Base-by-base conservation (phyloP, 768 basidiomycete species). In the Termitomyces eurrhizus region DNA sequence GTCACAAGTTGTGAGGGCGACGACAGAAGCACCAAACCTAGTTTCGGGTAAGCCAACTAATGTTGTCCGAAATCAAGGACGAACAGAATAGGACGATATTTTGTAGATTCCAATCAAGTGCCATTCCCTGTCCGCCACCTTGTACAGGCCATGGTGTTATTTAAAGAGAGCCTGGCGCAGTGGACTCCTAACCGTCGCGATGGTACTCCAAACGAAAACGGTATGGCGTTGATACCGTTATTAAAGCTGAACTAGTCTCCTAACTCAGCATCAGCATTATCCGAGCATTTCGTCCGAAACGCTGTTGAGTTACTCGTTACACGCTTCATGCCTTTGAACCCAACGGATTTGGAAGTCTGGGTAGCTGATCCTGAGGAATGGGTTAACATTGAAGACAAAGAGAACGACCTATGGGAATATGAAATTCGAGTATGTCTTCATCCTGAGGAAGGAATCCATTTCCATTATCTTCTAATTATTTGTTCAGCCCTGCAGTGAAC, bases 331-430 rank as follows among this genome's bases (percentile, higher is more conserved):
- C 93, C 92, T 13, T 77, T 99, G 49, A 89, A 89, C 57, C 80
- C 89, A 6, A 75, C 80, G 1, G 96, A 98, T 71, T 79, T 98
- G 11, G 85, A 93, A 64, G 82, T 81, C 5, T 94, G 95, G 92
- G 80, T 88, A 74, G 80, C 82, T 16, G 93, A 95, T 69, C 94
- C 95, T 0, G 96, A 99, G 76, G 92, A 95, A 66, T 99, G 94
- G 93, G 83, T 96, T 12, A 92, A 93, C 61, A 73, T 85, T 11
- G 94, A 98, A 72, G 93, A 93, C 60, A 88, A 87, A 64, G 93
- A 94, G 64, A 90, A 86, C 46, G 94, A 95, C 42, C 86, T 91
- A 59, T 98, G 95, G 95, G 89, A 95, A 66, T 98, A 83, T 67
- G 93, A 96, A 67, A 84, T 97, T 61, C 82, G 96, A 64, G 95